Evolutionary conservation across 306 rosid species (phyloP), one percentile per base, ranked within the genome.

Genomic region (Pterocarpus macrocarpus): DNA sequence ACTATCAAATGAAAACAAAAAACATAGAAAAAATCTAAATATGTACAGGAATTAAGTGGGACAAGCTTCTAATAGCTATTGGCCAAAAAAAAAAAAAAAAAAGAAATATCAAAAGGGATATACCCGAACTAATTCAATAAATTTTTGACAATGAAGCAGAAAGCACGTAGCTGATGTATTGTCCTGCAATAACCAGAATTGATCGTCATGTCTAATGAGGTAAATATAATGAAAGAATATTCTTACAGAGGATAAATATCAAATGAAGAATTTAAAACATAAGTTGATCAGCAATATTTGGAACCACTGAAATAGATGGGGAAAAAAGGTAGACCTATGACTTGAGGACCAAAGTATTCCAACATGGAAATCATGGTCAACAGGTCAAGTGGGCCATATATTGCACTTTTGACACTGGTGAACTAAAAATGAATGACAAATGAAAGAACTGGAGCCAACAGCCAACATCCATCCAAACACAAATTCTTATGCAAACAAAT

Each of bases 101-200:
- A 67, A 2, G 36, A 72, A 74, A 81, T 33, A 83, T 77, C 11
- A 34, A 79, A 78, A 82, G 86, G 14, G 81, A 83, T 71, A 81
- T 96, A 96, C 99, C 92, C 97, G 95, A 80, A 96, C 98, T 83
- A 96, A 86, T 83, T 96, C 98, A 32, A 96, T 92, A 78, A 96
- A 93, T 47, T 93, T 93, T 80, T 96, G 99, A 86, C 97, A 92
- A 82, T 94, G 94, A 78, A 96, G 99, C 59, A 94, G 94, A 88
- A 96, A 94, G 90, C 97, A 96, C 56, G 89, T 90, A 70, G 98
- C 94, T 55, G 99, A 93, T 73, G 90, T 85, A 83, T 88, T 94
- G 86, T 94, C 97, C 99, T 96, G 94, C 92, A 92, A 39, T 64
- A 73, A 63, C 66, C 69, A 86, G 69, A 89, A 73, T 57, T 45